phyloP scores from a whole-genome alignment of 1,284 basidiomycete genomes.

The Pholiota adiposa region DNA sequence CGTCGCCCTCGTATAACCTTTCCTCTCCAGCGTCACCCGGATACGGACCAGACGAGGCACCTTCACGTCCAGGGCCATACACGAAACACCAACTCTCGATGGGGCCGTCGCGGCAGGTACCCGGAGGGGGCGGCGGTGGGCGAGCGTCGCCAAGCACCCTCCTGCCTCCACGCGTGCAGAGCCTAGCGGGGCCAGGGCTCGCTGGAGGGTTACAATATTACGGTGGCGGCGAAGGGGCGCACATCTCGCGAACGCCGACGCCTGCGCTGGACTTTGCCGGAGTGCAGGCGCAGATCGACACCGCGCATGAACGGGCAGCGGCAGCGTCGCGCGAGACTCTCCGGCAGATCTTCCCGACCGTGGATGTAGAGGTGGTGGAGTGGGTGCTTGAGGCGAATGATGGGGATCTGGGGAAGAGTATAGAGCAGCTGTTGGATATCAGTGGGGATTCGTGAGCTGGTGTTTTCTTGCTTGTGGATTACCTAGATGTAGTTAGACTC shows the following conservation, averaged over 20 bases:
- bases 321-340: constrained; percentile 73
- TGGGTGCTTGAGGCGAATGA: constrained; percentile 87
- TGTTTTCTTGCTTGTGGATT: background rate
- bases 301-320: constrained; percentile 69
- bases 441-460: constrained; percentile 48
- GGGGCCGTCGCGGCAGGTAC: constrained; percentile 31
- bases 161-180: constrained; percentile 40
- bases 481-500: background rate
- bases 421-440: constrained; percentile 85
- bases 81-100: constrained; percentile 39
- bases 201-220: background rate
- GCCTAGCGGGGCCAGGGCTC: constrained; percentile 29
- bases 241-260: constrained; percentile 69
- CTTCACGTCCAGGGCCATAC: constrained; percentile 48
- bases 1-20: constrained; percentile 39
- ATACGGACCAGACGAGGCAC: constrained; percentile 52
- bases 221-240: constrained; percentile 29
- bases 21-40: constrained; percentile 40
- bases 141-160: constrained; percentile 26
- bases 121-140: background rate
- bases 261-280: constrained; percentile 71
- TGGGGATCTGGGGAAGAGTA: constrained; percentile 89
- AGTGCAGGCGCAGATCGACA: constrained; percentile 81
- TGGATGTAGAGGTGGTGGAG: constrained; percentile 83
- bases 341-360: constrained; percentile 83